Evolutionary conservation across 176 grass and related monocot genomes (phyloP), one percentile per base, ranked within the genome.

Genomic region (Canna indica): DNA sequence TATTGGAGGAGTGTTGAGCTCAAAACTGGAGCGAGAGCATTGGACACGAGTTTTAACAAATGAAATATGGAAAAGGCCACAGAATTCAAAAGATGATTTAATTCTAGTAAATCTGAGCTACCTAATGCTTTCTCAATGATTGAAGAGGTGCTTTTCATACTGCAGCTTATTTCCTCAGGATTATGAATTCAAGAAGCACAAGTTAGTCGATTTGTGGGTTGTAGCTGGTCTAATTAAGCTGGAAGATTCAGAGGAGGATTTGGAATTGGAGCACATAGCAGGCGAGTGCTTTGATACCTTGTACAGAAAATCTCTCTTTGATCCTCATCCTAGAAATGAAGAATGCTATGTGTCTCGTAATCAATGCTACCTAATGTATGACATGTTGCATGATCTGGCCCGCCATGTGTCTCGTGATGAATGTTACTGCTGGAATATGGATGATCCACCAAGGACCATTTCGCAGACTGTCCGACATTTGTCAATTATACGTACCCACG

Each of bases 1-100:
- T 34, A 74, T 67, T 0, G 72, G 48, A 52, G 77, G 30, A 31
- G 22, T 72, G 38, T 78, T 87, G 38, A 72, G 33, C 9, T 5
- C 11, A 1, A 70, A 61, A 0, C 29, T 71, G 44, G 33, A 60
- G 16, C 18, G 12, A 22, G 34, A 44, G 26, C 18, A 67, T 42
- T 81, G 79, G 79, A 75, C 0, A 1, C 34, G 5, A 0, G 46
- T 86, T 41, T 75, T 70, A 56, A 53, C 74, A 5, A 62, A 1
- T 50, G 56, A 46, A 41, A 47, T 2, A 0, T 5, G 25, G 8
- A 47, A 77, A 33, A 30, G 14, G 34, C 26, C 72, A 72, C 16
- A 18, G 6, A 32, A 30, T 27, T 36, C 29, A 36, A 52, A 33
- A 11, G 25, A 38, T 24, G 72, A 59, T 28, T 59, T 72, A 61